phyloP scores from a whole-genome alignment of 176 grass and related monocot species.

The Avena atlantica region DNA sequence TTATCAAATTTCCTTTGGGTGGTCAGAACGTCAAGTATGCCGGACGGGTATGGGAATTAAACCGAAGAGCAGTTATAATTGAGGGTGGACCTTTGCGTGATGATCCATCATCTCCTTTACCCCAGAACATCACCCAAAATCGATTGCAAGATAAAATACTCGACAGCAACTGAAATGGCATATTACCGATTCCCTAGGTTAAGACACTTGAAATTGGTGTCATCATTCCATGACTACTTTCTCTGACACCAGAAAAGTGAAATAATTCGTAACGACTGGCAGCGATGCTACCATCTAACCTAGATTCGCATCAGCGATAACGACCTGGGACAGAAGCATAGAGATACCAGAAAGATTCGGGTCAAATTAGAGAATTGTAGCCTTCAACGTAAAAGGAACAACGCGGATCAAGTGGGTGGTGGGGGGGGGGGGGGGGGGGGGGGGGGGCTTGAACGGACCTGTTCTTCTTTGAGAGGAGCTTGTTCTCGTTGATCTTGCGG shows the following conservation, averaged over 20 bases:
- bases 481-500: constrained; percentile 99
- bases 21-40: not conserved
- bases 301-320: not conserved
- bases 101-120: not conserved
- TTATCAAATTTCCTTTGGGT: not conserved
- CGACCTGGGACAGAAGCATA: not conserved
- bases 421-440: too few relatives aligned
- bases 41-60: not conserved
- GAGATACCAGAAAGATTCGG: not conserved
- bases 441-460: constrained; percentile 46
- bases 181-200: not conserved
- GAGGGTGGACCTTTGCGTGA: not conserved
- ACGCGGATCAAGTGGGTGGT: not conserved
- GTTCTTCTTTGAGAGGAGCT: constrained; percentile 98
- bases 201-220: not conserved
- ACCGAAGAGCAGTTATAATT: not conserved
- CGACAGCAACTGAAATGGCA: not conserved
- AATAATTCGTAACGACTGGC: not conserved
- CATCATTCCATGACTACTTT: not conserved
- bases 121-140: not conserved
- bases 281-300: not conserved
- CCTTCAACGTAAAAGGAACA: not conserved
- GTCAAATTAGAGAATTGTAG: not conserved
- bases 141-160: not conserved
- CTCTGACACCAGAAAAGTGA: not conserved